phyloP scores from a whole-genome alignment of 108 stramenopile genomes.

The Tribonema minus region DNA sequence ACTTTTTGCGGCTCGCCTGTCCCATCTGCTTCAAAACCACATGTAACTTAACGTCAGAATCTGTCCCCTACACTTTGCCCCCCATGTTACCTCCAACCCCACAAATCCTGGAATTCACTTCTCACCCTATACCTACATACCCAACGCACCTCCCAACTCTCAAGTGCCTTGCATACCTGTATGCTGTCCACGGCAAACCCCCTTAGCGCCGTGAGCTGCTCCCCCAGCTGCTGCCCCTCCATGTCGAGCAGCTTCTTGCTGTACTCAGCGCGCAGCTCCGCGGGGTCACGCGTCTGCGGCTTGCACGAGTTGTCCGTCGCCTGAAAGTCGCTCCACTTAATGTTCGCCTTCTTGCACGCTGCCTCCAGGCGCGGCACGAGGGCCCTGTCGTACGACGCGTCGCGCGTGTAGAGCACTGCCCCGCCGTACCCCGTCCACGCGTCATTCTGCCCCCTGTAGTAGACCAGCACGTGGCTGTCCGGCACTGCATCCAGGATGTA shows the following conservation, averaged over 20 bases:
- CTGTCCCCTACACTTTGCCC: no score
- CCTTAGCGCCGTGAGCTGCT: conserved; percentile 64
- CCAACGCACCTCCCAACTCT: no score
- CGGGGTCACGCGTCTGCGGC: conserved; percentile 15
- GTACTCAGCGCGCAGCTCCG: conserved; percentile 43
- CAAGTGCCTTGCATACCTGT: no score
- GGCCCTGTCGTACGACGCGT: conserved; percentile 36
- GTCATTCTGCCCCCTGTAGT: conserved; percentile 89
- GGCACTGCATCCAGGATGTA: conserved; percentile 83
- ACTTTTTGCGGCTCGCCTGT: no score
- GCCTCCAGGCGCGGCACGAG: conserved; percentile 24
- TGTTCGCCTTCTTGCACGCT: conserved; percentile 35
- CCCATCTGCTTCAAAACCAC: no score
- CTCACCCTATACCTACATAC: no score
- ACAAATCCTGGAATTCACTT: no score
- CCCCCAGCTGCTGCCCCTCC: conserved; percentile 62
- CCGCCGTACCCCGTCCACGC: conserved; percentile 96
- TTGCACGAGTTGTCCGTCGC: conserved; percentile 51
- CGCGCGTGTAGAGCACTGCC: conserved; percentile 85
- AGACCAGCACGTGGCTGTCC: conserved; percentile 85
- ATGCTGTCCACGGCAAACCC: conserved; percentile 47
- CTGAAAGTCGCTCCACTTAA: conserved; percentile 35
- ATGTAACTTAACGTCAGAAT: no score
- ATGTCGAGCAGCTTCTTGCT: conserved; percentile 35
- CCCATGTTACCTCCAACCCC: no score